These are phyloP conservation scores for Hyaloscypha variabilis DNA, from an alignment of 495 filamentous ascomycete genomes.

Conservation along the genomic window DNA sequence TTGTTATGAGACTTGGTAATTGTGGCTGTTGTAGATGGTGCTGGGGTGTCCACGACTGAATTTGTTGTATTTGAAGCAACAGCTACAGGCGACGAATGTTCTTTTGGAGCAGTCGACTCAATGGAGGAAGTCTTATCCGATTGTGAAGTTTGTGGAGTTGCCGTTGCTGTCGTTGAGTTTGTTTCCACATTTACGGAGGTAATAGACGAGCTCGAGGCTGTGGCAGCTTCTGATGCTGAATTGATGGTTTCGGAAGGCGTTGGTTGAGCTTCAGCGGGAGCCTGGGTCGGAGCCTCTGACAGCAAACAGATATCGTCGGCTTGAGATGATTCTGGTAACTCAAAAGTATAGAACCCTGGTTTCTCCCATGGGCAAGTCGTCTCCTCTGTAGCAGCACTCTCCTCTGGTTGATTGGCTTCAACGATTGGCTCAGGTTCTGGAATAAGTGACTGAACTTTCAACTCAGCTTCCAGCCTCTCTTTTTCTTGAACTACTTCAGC, in stretches of 20 bases:
- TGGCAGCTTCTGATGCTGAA: not conserved
- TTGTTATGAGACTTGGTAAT: conserved; percentile 18
- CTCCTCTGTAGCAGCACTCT: not conserved
- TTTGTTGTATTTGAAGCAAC: conserved; percentile 3
- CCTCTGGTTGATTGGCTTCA: not conserved
- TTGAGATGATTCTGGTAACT: conserved; percentile 8
- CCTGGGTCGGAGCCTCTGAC: conserved; percentile 18
- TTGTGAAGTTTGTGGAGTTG: conserved; percentile 17
- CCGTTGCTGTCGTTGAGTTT: not conserved
- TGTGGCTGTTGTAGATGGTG: not conserved
- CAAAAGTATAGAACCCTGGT: not conserved
- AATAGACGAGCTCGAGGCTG: not conserved
- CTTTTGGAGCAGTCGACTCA: not conserved
- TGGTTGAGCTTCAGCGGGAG: not conserved
- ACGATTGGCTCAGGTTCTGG: conserved; percentile 7
- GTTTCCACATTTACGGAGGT: not conserved
- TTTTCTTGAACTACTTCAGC: conserved; percentile 32
- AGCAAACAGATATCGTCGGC: conserved; percentile 31
- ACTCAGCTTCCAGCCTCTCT: conserved; percentile 24
- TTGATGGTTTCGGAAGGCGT: not conserved
- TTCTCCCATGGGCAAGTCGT: conserved; percentile 22
- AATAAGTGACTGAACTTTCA: conserved; percentile 1
- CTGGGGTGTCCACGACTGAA: not conserved
- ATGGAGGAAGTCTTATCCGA: not conserved
- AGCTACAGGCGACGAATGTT: not conserved